These are phyloP conservation scores for Polyporus tsugae DNA, from an alignment of 1,284 basidiomycete species.

Conservation along the genomic window DNA sequence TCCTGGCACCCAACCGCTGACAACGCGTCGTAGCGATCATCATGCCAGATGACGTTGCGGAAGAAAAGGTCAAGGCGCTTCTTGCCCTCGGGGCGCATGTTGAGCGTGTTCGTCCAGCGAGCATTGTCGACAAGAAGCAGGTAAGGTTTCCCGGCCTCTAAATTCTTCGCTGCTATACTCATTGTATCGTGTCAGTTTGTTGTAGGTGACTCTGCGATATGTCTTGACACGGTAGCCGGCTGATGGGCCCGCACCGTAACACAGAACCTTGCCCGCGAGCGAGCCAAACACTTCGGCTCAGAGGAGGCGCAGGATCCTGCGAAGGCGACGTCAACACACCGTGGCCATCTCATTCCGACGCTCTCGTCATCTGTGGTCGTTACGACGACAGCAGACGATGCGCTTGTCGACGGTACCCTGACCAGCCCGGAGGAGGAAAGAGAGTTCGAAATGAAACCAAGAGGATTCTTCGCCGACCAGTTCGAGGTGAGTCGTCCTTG, in stretches of 20 bases:
- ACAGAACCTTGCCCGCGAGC: conserved; percentile 84
- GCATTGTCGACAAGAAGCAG: conserved; percentile 95
- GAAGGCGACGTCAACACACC: conserved; percentile 26
- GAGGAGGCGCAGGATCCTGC: conserved; percentile 43
- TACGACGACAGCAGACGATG: conserved; percentile 56
- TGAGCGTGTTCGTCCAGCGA: conserved; percentile 85
- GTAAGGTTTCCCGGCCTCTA: conserved; percentile 54
- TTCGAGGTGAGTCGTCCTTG: conserved; percentile 71
- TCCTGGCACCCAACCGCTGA: not conserved
- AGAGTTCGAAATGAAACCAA: conserved; percentile 56
- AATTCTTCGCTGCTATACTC: conserved; percentile 52
- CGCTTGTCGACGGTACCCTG: conserved; percentile 47
- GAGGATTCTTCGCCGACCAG: conserved; percentile 94
- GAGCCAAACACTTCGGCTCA: conserved; percentile 76
- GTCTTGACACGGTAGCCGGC: not conserved
- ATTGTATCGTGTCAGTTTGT: conserved; percentile 15
- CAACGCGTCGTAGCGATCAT: conserved; percentile 72
- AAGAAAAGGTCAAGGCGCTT: conserved; percentile 90
- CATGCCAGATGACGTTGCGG: conserved; percentile 93
- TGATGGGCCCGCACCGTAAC: not conserved
- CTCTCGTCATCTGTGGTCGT: conserved; percentile 58
- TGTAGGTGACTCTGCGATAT: not conserved
- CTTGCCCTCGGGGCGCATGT: conserved; percentile 89
- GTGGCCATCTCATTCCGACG: conserved; percentile 37
- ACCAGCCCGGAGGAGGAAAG: conserved; percentile 51